Conservation (phyloP, 148 eudicot genomes). For the Fagopyrum esculentum region DNA sequence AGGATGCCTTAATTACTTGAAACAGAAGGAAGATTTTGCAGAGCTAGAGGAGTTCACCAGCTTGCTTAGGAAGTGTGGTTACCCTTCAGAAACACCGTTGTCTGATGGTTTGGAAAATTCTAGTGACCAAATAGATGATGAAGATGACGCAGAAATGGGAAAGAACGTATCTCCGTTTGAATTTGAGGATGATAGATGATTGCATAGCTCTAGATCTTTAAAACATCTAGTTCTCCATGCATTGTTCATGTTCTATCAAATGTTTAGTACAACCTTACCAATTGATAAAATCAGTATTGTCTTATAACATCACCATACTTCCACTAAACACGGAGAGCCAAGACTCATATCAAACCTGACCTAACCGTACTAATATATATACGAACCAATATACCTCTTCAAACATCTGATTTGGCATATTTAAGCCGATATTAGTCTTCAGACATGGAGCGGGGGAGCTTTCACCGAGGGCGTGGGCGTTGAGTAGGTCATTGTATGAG, state of each 20-base stretch:
- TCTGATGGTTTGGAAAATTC: slow-evolving; percentile 5
- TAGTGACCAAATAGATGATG: slow-evolving; percentile 6
- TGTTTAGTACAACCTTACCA: no score
- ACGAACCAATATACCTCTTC: no score
- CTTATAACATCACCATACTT: no score
- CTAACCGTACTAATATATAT: no score
- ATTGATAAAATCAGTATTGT: no score
- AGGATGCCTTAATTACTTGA: slow-evolving; percentile 14
- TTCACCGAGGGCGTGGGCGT: no score
- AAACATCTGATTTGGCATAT: no score
- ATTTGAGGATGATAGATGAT: background rate
- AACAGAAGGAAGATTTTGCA: slow-evolving; percentile 9
- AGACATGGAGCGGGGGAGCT: no score
- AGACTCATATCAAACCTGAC: no score
- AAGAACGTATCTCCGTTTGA: background rate
- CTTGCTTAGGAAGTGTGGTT: slow-evolving; percentile 14
- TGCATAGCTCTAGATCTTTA: background rate
- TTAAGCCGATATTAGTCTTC: no score
- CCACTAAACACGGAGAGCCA: no score
- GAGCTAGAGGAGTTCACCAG: slow-evolving; percentile 15
- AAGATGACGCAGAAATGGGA: background rate
- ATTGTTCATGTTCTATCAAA: background rate
- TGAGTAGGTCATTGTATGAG: no score
- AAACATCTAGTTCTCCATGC: background rate
- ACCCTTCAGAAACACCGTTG: background rate